Conservation (phyloP, 305 asterid genomes). For the Fraxinus angustifolia region DNA sequence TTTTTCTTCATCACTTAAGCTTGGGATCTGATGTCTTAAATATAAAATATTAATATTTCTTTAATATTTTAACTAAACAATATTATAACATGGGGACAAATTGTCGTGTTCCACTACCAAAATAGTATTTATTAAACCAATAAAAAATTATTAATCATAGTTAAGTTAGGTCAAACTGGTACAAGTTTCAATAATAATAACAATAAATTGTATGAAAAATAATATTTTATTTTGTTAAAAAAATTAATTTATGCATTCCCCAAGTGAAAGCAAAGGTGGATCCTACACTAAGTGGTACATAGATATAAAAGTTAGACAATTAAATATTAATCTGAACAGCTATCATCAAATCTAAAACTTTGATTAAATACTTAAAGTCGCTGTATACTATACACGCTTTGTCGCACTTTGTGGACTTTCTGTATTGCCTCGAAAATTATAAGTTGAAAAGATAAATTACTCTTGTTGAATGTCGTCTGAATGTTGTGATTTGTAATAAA, state of each 20-base stretch:
- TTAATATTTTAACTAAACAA: slow-evolving; percentile 13
- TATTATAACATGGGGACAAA: slow-evolving; percentile 31
- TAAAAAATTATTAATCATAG: slow-evolving; percentile 15
- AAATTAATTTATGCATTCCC: slow-evolving; percentile 38
- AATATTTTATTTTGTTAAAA: slow-evolving; percentile 24
- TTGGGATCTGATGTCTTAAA: slow-evolving; percentile 51
- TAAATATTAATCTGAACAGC: slow-evolving; percentile 16
- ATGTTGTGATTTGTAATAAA: neutral
- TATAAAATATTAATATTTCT: slow-evolving; percentile 27
- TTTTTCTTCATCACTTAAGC: slow-evolving; percentile 33
- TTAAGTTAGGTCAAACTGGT: slow-evolving; percentile 46
- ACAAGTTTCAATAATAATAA: slow-evolving; percentile 33
- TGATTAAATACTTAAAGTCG: slow-evolving; percentile 34
- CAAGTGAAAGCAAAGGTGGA: slow-evolving; percentile 44
- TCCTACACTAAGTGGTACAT: slow-evolving; percentile 26
- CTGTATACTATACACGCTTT: slow-evolving; percentile 47
- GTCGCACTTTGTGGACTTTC: slow-evolving; percentile 48
- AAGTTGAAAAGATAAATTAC: neutral
- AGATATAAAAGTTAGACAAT: slow-evolving; percentile 23
- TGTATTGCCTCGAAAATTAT: neutral
- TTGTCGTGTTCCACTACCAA: slow-evolving; percentile 54
- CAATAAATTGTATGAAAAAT: slow-evolving; percentile 2
- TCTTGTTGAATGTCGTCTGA: too few species aligned
- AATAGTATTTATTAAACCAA: slow-evolving; percentile 12
- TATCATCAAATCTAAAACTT: slow-evolving; percentile 18